Evolutionary conservation across 2,329 filamentous ascomycete genomes (phyloP).

Genomic region (Echinosphaeria canescens): DNA sequence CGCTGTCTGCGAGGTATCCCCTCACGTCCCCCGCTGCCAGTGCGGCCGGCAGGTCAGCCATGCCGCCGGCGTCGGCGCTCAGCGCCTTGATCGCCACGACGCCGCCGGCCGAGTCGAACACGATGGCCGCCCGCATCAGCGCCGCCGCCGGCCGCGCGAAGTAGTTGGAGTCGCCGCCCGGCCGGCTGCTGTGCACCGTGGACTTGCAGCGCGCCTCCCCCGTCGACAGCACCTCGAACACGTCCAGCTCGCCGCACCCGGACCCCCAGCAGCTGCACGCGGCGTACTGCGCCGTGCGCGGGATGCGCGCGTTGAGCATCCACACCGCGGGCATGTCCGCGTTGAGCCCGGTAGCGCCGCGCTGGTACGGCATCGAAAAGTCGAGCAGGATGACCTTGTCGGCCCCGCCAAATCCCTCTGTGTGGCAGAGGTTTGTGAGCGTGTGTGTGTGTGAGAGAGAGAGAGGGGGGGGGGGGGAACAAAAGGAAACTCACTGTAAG

Average conservation of each 20-base stretch:
- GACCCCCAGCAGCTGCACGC: slow-evolving; percentile 51
- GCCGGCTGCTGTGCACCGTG: slow-evolving; percentile 41
- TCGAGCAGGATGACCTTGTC: slow-evolving; percentile 56
- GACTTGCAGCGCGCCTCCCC: slow-evolving; percentile 48
- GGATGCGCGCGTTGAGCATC: slow-evolving; percentile 54
- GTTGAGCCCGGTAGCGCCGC: slow-evolving; percentile 24
- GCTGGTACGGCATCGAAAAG: slow-evolving; percentile 46
- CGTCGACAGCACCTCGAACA: slow-evolving; percentile 46
- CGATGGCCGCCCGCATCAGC: slow-evolving; percentile 40
- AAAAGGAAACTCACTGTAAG: slow-evolving; percentile 20
- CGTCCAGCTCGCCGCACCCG: slow-evolving; percentile 54
- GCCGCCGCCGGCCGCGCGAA: slow-evolving; percentile 39
- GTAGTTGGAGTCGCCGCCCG: slow-evolving; percentile 48
- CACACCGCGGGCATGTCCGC: slow-evolving; percentile 54
- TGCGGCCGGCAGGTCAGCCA: too few relatives aligned
- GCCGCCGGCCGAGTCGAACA: slow-evolving; percentile 29
- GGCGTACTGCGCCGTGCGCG: slow-evolving; percentile 47
- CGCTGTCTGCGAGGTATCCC: too few relatives aligned
- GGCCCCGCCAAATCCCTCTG: slow-evolving; percentile 48
- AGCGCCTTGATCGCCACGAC: slow-evolving; percentile 34
- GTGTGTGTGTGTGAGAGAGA: slow-evolving; percentile 2
- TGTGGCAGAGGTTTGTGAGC: slow-evolving; percentile 1
- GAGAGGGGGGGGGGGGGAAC: slow-evolving; percentile 2
- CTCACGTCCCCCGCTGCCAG: slow-evolving; percentile 1
- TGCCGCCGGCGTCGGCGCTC: neutral